phyloP scores from a whole-genome alignment of 78 protist species.

The Mantamonas sphyraenae region DNA sequence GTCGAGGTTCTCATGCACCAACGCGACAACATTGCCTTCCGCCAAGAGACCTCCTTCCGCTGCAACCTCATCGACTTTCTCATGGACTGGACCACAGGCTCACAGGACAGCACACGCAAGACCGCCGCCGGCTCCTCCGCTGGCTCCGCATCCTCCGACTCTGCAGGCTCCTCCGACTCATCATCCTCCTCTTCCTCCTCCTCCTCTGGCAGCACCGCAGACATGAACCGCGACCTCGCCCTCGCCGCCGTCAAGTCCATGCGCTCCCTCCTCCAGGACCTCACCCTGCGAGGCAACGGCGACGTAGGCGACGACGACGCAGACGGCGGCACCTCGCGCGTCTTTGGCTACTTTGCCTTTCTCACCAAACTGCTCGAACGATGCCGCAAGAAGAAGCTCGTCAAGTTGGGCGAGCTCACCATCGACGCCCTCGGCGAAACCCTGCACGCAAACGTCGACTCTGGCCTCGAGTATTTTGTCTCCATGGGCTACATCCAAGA shows the following conservation, averaged over 20 bases:
- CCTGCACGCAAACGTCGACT: slow-evolving; percentile 48
- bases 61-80: background rate
- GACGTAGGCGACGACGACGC: background rate
- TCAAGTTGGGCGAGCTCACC: slow-evolving; percentile 29
- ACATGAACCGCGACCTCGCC: slow-evolving; percentile 36
- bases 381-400: background rate
- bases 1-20: slow-evolving; percentile 38
- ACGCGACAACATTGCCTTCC: slow-evolving; percentile 32
- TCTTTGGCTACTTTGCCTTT: slow-evolving; percentile 35
- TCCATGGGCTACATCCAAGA: slow-evolving; percentile 58
- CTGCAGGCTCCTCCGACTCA: background rate
- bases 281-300: no score
- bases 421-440: slow-evolving; percentile 32
- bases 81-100: background rate
- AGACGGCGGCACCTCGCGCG: background rate
- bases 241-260: slow-evolving; percentile 31
- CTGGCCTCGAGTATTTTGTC: slow-evolving; percentile 32
- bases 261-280: slow-evolving; percentile 25
- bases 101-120: background rate
- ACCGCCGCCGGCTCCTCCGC: background rate
- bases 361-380: slow-evolving; percentile 33
- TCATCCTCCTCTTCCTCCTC: background rate
- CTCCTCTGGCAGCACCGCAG: no score
- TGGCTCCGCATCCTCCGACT: background rate
- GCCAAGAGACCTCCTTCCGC: slow-evolving; percentile 38